Base-by-base conservation (phyloP, 1,284 basidiomycete species). In the Puccinia coronata region DNA sequence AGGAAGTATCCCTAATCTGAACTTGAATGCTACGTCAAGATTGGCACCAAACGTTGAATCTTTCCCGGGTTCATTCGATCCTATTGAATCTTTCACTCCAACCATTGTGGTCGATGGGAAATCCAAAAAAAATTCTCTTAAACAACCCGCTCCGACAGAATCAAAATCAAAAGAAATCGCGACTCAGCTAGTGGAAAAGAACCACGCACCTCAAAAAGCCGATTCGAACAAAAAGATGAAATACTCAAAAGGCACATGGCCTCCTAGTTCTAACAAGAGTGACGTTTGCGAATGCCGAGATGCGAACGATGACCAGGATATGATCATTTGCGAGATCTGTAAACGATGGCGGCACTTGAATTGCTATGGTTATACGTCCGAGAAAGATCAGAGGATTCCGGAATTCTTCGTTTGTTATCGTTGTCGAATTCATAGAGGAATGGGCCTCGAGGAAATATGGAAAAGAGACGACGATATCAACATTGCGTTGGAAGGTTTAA, bases 241-340 rank as follows among this genome's bases (percentile, higher is more conserved):
- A 31, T 31, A 18, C 4, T 57, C 39, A 25, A 25, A 55, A 23
- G n/a, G 5, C 3, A 23, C 25, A 3, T 57, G 61, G 43, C 41
- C 61, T 11, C 23, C 47, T 16, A 67, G 49, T 12, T 39, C 34
- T 2, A 51, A 69, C 51, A 57, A 43, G 31, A 79, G 61, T 25
- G 59, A 63, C 47, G 51, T 78, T 36, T 80, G 78, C 59, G 78
- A 80, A 72, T 80, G 78, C 47, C 23, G 49, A 63, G 78, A 80
- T 41, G 47, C 36, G 36, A 51, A 72, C 39, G 69, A 80, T 49
- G 78, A 80, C 53, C 49, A 53, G 36, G 78, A 53, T n/a, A 80
- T 80, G 78, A 63, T 80, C 23, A 34, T 1, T 20, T 80, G 78
- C 53, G 69, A 72, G 25, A 36, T 70, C 8, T 80, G 78, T 28